phyloP scores from a whole-genome alignment of 805 yeast genomes.

The Torulaspora maleeae region DNA sequence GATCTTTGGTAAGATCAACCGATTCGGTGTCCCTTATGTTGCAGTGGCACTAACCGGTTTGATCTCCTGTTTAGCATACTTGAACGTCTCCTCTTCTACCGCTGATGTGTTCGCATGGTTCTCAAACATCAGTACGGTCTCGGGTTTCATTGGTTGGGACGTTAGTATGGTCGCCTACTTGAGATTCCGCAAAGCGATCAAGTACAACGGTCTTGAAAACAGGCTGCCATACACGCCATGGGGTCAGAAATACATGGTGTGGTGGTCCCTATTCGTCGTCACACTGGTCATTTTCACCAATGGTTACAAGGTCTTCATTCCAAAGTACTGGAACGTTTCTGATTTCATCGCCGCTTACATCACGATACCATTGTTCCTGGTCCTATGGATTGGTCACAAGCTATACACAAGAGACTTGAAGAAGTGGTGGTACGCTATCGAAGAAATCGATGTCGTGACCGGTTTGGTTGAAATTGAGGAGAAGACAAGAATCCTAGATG shows the following conservation, averaged over 20 bases:
- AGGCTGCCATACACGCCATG: constrained; percentile 55
- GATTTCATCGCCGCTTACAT: constrained; percentile 71
- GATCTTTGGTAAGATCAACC: constrained; percentile 44
- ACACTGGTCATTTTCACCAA: constrained; percentile 59
- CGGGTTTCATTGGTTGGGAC: constrained; percentile 65
- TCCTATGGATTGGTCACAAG: constrained; percentile 56
- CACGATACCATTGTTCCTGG: constrained; percentile 44
- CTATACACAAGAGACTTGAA: constrained; percentile 41
- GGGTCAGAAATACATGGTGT: constrained; percentile 56
- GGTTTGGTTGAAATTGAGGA: constrained; percentile 60
- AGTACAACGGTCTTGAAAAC: constrained; percentile 47
- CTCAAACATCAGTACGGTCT: constrained; percentile 58
- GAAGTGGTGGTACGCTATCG: constrained; percentile 46
- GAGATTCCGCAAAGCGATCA: constrained; percentile 62
- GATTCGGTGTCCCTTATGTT: constrained; percentile 53
- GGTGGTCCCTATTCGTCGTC: constrained; percentile 48
- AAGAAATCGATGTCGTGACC: constrained; percentile 55
- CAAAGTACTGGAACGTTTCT: constrained; percentile 43
- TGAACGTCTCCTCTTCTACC: constrained; percentile 52
- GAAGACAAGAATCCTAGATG: constrained; percentile 38
- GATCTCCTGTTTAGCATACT: constrained; percentile 46
- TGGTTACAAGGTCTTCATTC: constrained; percentile 63
- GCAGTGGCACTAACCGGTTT: constrained; percentile 18
- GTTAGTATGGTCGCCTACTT: constrained; percentile 49
- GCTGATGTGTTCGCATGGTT: constrained; percentile 59